Percentiles rank a stretch among this genome's conserved stretches.
Conservation (phyloP, 2,329 filamentous ascomycete genomes). For the Hymenoscyphus linearis region DNA sequence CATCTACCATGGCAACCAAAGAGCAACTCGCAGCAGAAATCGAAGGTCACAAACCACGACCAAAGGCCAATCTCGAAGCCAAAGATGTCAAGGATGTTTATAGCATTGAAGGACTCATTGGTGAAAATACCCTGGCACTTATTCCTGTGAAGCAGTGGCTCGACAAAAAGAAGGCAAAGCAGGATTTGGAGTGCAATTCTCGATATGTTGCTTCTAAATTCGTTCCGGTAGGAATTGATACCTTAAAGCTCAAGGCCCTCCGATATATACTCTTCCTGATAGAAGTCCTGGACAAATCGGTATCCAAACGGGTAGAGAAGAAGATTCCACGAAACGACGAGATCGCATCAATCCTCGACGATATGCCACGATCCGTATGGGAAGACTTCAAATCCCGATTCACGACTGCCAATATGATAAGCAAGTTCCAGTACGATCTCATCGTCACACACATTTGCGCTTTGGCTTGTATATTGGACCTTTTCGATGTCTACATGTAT, state of each 20-base stretch:
- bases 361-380: conserved; percentile 56
- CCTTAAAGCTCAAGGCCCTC: conserved; percentile 51
- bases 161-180: conserved; percentile 54
- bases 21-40: conserved; percentile 60
- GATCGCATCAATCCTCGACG: conserved; percentile 50
- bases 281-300: conserved; percentile 46
- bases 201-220: conserved; percentile 60
- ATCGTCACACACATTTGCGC: conserved; percentile 69
- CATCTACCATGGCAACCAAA: conserved; percentile 60
- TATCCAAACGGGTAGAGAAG: conserved; percentile 40
- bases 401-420: conserved; percentile 56
- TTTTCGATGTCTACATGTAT: conserved; percentile 66
- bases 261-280: conserved; percentile 56
- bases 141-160: conserved; percentile 72
- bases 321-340: conserved; percentile 57
- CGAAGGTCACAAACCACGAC: conserved; percentile 67
- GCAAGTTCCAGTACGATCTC: conserved; percentile 67
- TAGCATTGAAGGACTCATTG: conserved; percentile 59
- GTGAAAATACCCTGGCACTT: conserved; percentile 58
- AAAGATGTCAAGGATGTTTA: conserved; percentile 69
- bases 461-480: conserved; percentile 65
- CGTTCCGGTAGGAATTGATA: conserved; percentile 46
- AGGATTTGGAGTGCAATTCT: conserved; percentile 52
- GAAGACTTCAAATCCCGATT: conserved; percentile 67
- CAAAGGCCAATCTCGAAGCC: conserved; percentile 62